Evolutionary conservation across 225 moss, liverwort and hornwort genomes (phyloP), one percentile per base, ranked within the genome.

Genomic region (Physcomitrium patens): DNA sequence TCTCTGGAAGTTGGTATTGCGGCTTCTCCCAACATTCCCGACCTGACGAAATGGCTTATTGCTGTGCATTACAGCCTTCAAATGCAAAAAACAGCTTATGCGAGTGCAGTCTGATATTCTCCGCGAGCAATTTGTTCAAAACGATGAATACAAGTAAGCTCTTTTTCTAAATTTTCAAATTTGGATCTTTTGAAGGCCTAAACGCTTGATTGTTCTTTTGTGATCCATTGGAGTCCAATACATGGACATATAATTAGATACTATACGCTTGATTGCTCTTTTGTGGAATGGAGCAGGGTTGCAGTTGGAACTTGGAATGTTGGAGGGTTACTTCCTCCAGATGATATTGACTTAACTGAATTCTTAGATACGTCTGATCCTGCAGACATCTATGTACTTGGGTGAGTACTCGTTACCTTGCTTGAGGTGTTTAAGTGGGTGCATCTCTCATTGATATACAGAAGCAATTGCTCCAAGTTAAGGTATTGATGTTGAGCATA

Each of bases 271-370:
- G 2, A 31, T 31, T 31, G 31, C 5, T 31, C 5, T n/a, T 22
- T 26, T 72, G 12, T 59, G 17, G 12, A 60, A 31, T 58, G 65
- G 41, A 52, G 51, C 73, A 88, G 85, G 72, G 75, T 88, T 65
- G 88, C 88, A 70, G 88, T 88, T 78, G 88, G 85, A 69, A 88
- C 88, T 12, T 85, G 85, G 88, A 88, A 88, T 26, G 88, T 88
- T n/a, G 82, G 82, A 62, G 88, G 88, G n/a, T 78, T 85, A 68
- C 85, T 85, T 67, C 88, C 88, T 65, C 69, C 78, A 56, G 85
- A 88, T 14, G 85, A 88, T 57, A 74, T 88, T n/a, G 53, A 85
- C 72, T 65, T 88, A 59, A 82, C 85, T 76, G 88, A 53, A 8
- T 88, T 82, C 54, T 63, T 88, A 27, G 82, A 88, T 68, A 80